These are phyloP conservation scores for Chaetoceros tenuissimus DNA, from an alignment of 108 stramenopile species.

Conservation along the genomic window DNA sequence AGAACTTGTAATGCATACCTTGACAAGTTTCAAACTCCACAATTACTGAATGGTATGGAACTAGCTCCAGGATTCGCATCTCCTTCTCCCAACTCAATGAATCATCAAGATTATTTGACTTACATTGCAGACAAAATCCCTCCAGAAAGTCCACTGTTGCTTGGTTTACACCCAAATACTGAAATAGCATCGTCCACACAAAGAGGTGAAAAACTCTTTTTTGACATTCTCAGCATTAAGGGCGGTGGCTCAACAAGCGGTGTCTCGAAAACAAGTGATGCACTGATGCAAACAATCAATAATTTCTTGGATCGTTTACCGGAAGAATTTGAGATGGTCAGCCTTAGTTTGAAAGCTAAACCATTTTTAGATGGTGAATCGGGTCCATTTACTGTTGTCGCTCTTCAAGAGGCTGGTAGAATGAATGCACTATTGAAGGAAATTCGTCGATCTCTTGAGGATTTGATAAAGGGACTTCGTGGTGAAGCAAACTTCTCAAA, in stretches of 20 bases:
- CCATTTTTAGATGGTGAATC: constrained; percentile 50
- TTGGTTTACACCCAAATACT: constrained; percentile 90
- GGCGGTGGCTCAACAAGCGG: constrained; percentile 22
- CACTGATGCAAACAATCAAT: constrained; percentile 56
- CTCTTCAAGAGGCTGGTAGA: constrained; percentile 86
- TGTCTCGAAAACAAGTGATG: constrained; percentile 29
- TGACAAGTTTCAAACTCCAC: constrained; percentile 86
- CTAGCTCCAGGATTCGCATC: constrained; percentile 80
- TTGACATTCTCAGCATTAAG: constrained; percentile 36
- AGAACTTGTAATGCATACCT: constrained; percentile 76
- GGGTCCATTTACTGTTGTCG: constrained; percentile 88
- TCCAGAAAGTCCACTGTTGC: constrained; percentile 82
- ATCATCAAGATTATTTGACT: constrained; percentile 85
- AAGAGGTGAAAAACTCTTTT: constrained; percentile 66
- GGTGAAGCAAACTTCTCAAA: too few species aligned
- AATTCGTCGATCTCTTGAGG: constrained; percentile 72
- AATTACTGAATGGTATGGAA: constrained; percentile 86
- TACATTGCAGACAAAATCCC: constrained; percentile 73
- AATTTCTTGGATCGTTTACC: constrained; percentile 43
- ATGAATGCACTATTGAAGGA: constrained; percentile 76
- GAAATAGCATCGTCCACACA: constrained; percentile 89
- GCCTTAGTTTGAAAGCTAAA: constrained; percentile 77
- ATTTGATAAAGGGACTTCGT: constrained; percentile 78
- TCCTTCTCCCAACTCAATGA: constrained; percentile 69
- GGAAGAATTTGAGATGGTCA: constrained; percentile 76